Evolutionary conservation across 345 rosid genomes (phyloP).

Genomic region (Populus nigra): DNA sequence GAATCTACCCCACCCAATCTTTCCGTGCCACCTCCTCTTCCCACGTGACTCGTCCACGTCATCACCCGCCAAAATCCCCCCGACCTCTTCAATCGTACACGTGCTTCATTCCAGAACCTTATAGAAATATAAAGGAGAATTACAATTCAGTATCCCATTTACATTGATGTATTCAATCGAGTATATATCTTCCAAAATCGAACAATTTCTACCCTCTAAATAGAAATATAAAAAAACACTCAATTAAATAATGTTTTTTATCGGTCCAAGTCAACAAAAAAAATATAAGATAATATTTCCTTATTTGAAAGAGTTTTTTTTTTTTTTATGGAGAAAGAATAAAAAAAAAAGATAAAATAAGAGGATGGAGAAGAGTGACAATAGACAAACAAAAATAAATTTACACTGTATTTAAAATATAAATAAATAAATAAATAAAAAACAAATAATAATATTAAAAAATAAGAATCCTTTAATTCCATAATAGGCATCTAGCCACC

Average conservation of each 20-base stretch:
- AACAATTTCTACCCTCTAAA: neutral
- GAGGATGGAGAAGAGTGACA: too few relatives aligned
- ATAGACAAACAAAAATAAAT: too few relatives aligned
- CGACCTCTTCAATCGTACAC: conserved; percentile 30
- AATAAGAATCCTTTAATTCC: neutral
- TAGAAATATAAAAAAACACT: too few relatives aligned
- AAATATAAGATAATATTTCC: too few relatives aligned
- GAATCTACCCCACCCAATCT: conserved; percentile 17
- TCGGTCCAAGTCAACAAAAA: too few relatives aligned
- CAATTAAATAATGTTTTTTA: too few relatives aligned
- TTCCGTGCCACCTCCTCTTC: conserved; percentile 8
- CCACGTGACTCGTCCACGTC: conserved; percentile 28
- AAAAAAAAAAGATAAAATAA: too few relatives aligned
- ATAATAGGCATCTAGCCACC: neutral
- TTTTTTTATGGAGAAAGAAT: too few relatives aligned
- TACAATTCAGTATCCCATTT: neutral
- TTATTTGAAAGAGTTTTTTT: too few relatives aligned
- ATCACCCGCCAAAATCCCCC: conserved; percentile 9
- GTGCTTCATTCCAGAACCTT: conserved; percentile 40
- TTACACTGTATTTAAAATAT: too few relatives aligned
- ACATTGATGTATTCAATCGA: neutral
- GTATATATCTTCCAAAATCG: neutral
- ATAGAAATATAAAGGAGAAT: neutral
- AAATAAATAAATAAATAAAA: too few relatives aligned
- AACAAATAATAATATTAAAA: neutral